Evolutionary conservation across 2,329 filamentous ascomycete species (phyloP), one percentile per base, ranked within the genome.

Genomic region (Tetracladium maxilliforme): DNA sequence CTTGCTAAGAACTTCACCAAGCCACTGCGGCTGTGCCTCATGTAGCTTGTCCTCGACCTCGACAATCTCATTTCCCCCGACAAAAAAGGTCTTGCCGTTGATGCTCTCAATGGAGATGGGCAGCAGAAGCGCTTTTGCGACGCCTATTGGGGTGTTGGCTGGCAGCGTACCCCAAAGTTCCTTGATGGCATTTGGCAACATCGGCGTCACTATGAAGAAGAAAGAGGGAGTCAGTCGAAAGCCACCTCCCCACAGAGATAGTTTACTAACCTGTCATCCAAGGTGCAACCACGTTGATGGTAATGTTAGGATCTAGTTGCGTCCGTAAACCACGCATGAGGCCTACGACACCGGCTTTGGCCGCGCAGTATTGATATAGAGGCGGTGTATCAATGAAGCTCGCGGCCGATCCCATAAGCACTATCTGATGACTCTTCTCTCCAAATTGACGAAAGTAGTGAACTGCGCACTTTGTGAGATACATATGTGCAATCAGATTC

Each of bases 241-340:
- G n/a, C n/a, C n/a, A n/a, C n/a, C n/a, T n/a, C n/a, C n/a, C n/a
- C n/a, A n/a, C n/a, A n/a, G n/a, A n/a, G n/a, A n/a, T n/a, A n/a
- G 12, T 14, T 12, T 10, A 32, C 31, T 21, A 13, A 35, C 33
- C 32, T 11, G 33, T 36, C 31, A 36, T 34, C 33, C 33, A 36
- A 19, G 28, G 38, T 28, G 37, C 37, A 18, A 40, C 26, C 9
- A 28, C 30, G 25, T 41, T 41, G 11, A 40, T 27, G 10, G 36
- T 38, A 22, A 37, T 30, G 8, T 34, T 30, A 14, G 33, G 32
- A 11, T 30, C 13, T 2, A 26, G 29, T 17, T 17, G 8, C 6
- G 28, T 16, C 18, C 34, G 32, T 16, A 39, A 16, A 3, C 33
- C 32, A 11, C 33, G 31, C 28, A 29, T 31, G 7, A 36, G 26